These are phyloP conservation scores for Erythrophleum fordii DNA, from an alignment of 306 rosid genomes.

Conservation along the genomic window DNA sequence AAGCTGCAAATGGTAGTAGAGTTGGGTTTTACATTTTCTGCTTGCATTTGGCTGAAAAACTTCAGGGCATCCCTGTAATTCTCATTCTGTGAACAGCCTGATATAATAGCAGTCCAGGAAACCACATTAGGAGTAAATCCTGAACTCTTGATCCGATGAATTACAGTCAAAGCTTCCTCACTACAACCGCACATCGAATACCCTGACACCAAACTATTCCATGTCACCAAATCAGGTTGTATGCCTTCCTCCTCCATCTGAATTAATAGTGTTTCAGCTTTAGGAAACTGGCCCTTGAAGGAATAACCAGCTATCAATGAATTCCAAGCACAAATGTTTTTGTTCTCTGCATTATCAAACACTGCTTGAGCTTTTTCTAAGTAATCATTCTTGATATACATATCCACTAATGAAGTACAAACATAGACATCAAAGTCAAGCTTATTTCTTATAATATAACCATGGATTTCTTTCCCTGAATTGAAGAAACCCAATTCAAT, in stretches of 20 bases:
- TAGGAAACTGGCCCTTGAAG: slow-evolving; percentile 58
- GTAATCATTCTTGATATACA: slow-evolving; percentile 66
- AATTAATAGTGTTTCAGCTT: slow-evolving; percentile 53
- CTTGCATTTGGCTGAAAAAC: slow-evolving; percentile 65
- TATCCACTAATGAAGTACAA: slow-evolving; percentile 66
- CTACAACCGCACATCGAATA: slow-evolving; percentile 57
- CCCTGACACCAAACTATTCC: slow-evolving; percentile 73
- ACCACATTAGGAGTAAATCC: slow-evolving; percentile 68
- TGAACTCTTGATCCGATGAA: slow-evolving; percentile 53
- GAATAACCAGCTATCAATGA: slow-evolving; percentile 72
- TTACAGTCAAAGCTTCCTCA: slow-evolving; percentile 59
- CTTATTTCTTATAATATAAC: slow-evolving; percentile 56
- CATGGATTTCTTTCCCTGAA: slow-evolving; percentile 68
- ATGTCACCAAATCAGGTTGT: slow-evolving; percentile 70
- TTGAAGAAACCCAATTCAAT: slow-evolving; percentile 53
- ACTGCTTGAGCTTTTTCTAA: slow-evolving; percentile 55
- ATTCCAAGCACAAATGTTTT: slow-evolving; percentile 66
- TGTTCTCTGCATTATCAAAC: slow-evolving; percentile 57
- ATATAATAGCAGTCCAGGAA: slow-evolving; percentile 78
- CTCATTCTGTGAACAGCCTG: slow-evolving; percentile 66
- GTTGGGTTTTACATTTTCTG: slow-evolving; percentile 62
- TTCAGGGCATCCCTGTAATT: slow-evolving; percentile 51
- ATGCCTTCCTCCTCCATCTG: slow-evolving; percentile 56
- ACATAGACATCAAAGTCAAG: slow-evolving; percentile 66
- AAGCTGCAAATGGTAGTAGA: slow-evolving; percentile 60